Base-by-base conservation (phyloP, 345 rosid genomes). In the Ceriops decandra region DNA sequence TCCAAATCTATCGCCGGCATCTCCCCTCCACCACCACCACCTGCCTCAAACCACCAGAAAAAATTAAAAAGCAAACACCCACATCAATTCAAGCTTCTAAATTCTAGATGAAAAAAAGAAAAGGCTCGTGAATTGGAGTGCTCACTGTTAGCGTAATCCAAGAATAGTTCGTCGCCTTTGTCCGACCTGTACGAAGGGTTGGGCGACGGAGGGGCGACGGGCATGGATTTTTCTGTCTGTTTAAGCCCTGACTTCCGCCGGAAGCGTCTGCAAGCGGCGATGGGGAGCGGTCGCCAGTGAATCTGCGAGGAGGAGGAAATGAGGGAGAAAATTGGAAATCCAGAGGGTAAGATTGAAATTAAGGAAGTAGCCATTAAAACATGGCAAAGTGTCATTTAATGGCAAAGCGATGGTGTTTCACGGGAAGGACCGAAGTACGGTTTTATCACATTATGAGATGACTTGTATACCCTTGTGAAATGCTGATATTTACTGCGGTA, bases 21-120 rank as follows among this genome's bases (percentile, higher is more conserved):
- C 67, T 91, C 95, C 72, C 84, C 88, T 76, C 77, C 79, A 69
- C 81, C 87, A 42, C 81, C 87, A 42, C 80, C 85, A 78, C 81
- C 93, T 90, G 52, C 0, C 15, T 38, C 36, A 49, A 11, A 57
- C 35, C 24, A 16, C 49, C 47, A 52, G 21, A 74, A 46, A 63
- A 54, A 61, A 26, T 13, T 30, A 57, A 72, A 33, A 47, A 51
- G 30, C 5, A 5, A 46, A 63, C 20, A 54, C 31, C 16, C 59
- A 32, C 17, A 47, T 24, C 20, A 11, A 16, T 58, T 70, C 64
- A 47, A 21, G 11, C 35, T 32, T 38, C 51, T 52, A 9, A 16
- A 8, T 27, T 35, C 11, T 62, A 57, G 26, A 28, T 31, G 13
- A 9, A 51, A 6, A 47, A 31, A 22, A 47, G 19, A 42, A 32